Evolutionary conservation across 805 yeast genomes (phyloP), one percentile per base, ranked within the genome.

Genomic region (Pichia insulana): DNA sequence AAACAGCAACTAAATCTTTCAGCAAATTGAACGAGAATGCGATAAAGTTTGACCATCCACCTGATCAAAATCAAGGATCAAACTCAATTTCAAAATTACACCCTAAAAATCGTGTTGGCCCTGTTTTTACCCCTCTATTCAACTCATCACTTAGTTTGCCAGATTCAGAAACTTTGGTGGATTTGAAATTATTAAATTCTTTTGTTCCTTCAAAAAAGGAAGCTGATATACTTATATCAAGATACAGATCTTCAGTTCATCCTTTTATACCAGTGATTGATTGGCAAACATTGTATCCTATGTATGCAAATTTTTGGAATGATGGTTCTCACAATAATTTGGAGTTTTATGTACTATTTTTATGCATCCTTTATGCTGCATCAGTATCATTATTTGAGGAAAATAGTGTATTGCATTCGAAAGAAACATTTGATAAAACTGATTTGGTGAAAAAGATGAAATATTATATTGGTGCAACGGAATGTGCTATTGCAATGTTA

Each of bases 351-450:
- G 64, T 74, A 7, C 54, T 69, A 1, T 62, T 75, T 42, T 73
- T 74, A 49, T 76, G 82, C 0, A 68, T 76, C 2, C 54, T 75
- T 10, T 76, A 75, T 54, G 80, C 81, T 2, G 70, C 80, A 2
- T 68, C 78, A 1, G 74, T 75, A 27, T 73, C 80, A 10, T 76
- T 74, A 50, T 76, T 72, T 52, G 80, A 76, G 52, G 81, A 76
- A 50, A 69, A 67, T 48, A 74, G 74, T 47, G 70, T 74, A 46
- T 57, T 52, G 37, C 57, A 22, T 22, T 22, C 54, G 39, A 50
- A 58, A 26, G 54, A 59, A 7, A 26, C 33, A 3, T 22, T 31
- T 18, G 32, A 37, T 12, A 51, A 52, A 35, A 55, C 53, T 20
- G 61, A 55, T 30, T 44, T 57, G 20, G 56, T 59, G 37, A 69